phyloP scores from a whole-genome alignment of 352 stramenopile genomes.

The Globisporangium radiosum region DNA sequence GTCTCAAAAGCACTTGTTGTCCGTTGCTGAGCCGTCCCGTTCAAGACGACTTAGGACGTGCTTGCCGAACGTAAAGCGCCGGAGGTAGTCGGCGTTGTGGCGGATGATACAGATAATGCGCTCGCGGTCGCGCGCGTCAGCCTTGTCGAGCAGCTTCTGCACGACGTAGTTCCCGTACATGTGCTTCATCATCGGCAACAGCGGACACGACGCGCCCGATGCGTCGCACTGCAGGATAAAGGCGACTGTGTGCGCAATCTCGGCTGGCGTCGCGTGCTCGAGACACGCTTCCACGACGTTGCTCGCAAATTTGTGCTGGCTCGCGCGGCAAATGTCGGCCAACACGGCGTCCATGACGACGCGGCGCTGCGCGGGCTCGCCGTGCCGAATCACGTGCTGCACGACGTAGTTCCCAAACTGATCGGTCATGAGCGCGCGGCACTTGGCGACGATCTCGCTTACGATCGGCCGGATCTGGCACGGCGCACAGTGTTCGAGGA shows the following conservation, averaged over 20 bases:
- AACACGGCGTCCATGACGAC: slow-evolving; percentile 84
- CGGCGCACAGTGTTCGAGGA: slow-evolving; percentile 93
- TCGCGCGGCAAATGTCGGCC: slow-evolving; percentile 86
- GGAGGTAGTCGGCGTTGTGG: slow-evolving; percentile 87
- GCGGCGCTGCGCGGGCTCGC: slow-evolving; percentile 71
- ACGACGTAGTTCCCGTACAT: slow-evolving; percentile 97
- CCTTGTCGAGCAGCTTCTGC: slow-evolving; percentile 93
- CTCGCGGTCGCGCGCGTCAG: slow-evolving; percentile 75
- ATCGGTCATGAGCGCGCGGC: slow-evolving; percentile 87
- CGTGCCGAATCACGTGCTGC: slow-evolving; percentile 96
- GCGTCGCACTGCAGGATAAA: slow-evolving; percentile 76
- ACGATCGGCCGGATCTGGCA: slow-evolving; percentile 90
- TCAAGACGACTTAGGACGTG: slow-evolving; percentile 88
- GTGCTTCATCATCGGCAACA: slow-evolving; percentile 95
- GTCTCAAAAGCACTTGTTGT: too few relatives aligned
- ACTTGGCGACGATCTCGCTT: slow-evolving; percentile 91
- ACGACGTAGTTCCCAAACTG: slow-evolving; percentile 99
- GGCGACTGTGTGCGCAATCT: slow-evolving; percentile 77
- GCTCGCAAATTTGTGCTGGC: slow-evolving; percentile 93
- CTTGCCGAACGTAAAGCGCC: slow-evolving; percentile 91
- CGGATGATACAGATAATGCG: slow-evolving; percentile 89
- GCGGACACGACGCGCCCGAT: slow-evolving; percentile 52
- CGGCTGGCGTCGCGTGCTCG: slow-evolving; percentile 75
- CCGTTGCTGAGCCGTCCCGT: slow-evolving; percentile 15
- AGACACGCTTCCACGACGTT: slow-evolving; percentile 96